These are phyloP conservation scores for Backusella tarrabulga DNA, from an alignment of 192 early-diverging fungal species.

Conservation along the genomic window DNA sequence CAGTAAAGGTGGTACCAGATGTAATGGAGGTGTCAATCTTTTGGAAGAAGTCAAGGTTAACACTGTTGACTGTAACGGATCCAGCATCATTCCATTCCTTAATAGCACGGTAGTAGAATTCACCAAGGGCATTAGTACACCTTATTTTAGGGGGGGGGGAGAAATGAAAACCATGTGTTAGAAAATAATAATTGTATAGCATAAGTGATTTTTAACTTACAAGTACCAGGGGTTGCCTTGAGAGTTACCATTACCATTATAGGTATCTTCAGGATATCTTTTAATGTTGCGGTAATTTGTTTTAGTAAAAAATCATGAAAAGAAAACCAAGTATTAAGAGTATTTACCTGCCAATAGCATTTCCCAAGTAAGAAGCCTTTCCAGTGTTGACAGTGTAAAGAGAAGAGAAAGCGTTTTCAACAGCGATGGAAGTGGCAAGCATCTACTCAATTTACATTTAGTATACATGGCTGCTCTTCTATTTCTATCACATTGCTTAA, in stretches of 20 bases:
- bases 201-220: slow-evolving; percentile 34
- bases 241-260: slow-evolving; percentile 59
- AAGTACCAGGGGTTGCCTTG: slow-evolving; percentile 81
- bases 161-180: background rate
- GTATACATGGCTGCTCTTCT: background rate
- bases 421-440: slow-evolving; percentile 26
- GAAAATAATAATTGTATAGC: background rate
- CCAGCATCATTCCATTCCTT: slow-evolving; percentile 25
- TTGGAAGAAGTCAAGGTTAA: slow-evolving; percentile 39
- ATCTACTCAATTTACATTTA: slow-evolving; percentile 14
- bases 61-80: slow-evolving; percentile 28
- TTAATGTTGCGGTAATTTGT: background rate
- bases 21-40: slow-evolving; percentile 30
- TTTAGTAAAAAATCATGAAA: background rate
- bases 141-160: background rate
- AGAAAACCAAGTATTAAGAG: background rate
- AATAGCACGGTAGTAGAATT: slow-evolving; percentile 60
- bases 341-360: slow-evolving; percentile 57
- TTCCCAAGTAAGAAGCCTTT: slow-evolving; percentile 30
- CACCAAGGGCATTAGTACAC: slow-evolving; percentile 56
- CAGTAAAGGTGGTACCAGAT: slow-evolving; percentile 2
- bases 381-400: slow-evolving; percentile 52
- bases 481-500: background rate
- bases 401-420: slow-evolving; percentile 29
- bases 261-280: slow-evolving; percentile 76